Evolutionary conservation across 1,284 basidiomycete species (phyloP), one percentile per base, ranked within the genome.

Genomic region (Ganoderma sinense): DNA sequence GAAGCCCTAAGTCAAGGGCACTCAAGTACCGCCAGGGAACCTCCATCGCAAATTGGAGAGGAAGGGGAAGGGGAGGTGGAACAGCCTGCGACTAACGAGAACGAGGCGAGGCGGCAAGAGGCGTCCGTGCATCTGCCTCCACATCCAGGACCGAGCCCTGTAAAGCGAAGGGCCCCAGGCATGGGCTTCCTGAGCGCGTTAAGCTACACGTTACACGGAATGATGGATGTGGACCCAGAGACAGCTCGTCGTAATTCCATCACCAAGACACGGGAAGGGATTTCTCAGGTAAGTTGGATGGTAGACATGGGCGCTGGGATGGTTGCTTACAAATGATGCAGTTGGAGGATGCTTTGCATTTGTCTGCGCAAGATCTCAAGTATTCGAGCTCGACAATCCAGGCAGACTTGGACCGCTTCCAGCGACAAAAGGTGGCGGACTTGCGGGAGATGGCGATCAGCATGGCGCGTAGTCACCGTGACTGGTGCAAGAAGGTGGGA

Each of bases 201-300:
- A 66, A 97, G 94, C 76, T 97, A 98, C 82, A 97, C 96, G 29
- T 82, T 99, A 70, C 96, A 97, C 76, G 96, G 96, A 13, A 97
- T 99, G 90, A 98, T 99, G 93, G 98, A 99, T 77, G 94, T 95
- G 8, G 98, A 99, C 83, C 97, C 98, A 0, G 98, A 99, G 83
- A 95, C 94, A 18, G 97, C 97, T 5, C 87, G 98, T 71, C 87
- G 97, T 69, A 98, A 93, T 76, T 91, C 92, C 69, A 99, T 99
- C 73, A 94, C 93, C 72, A 98, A 97, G 84, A 96, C 97, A 2
- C 88, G 95, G 76, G 98, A 99, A 82, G 92, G 91, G 36, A 98
- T 99, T 72, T 94, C 95, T 41, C 95, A 96, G 85, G 96, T 96
- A 78, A 76, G 87, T 79, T 5, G 29, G 64, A 31, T 26, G 31